A percentile compares a stretch with the other conserved stretches of the same genome.
phyloP scores from a whole-genome alignment of 2,329 filamentous ascomycete genomes.

The Onygenales sp. region DNA sequence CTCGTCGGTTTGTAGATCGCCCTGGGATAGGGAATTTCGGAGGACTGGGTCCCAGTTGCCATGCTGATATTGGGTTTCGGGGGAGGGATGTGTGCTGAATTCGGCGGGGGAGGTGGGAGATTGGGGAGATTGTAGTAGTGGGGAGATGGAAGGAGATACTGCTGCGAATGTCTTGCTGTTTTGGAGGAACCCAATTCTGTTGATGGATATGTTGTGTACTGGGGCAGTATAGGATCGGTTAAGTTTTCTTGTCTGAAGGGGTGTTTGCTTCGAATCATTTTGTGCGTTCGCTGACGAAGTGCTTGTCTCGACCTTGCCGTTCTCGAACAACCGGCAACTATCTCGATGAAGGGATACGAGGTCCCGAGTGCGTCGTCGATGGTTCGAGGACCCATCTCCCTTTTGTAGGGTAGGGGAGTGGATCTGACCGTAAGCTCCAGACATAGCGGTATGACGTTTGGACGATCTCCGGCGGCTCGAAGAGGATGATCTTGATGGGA shows the following conservation, averaged over 20 bases:
- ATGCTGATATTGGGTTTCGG: background rate
- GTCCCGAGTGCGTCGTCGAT: conserved; percentile 21
- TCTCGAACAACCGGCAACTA: conserved; percentile 31
- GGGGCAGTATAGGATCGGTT: background rate
- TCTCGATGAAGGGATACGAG: conserved; percentile 31
- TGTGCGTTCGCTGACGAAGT: conserved; percentile 6
- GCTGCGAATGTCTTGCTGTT: background rate
- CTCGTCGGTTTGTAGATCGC: background rate
- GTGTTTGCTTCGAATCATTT: background rate
- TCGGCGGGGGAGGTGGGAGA: conserved; percentile 49
- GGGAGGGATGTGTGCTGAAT: background rate
- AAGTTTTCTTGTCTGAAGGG: conserved; percentile 3
- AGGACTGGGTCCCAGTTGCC: conserved; percentile 2
- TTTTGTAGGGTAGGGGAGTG: conserved; percentile 16
- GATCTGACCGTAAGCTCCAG: conserved; percentile 21
- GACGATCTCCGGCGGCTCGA: conserved; percentile 17
- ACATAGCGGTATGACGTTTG: conserved; percentile 19
- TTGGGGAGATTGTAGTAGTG: conserved; percentile 83
- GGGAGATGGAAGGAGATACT: conserved; percentile 92
- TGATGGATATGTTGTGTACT: background rate
- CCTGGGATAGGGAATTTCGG: background rate
- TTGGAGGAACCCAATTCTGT: background rate
- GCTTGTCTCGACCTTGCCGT: background rate
- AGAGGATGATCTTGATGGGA: conserved; percentile 15
- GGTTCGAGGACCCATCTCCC: conserved; percentile 14